A percentile compares a stretch with the other conserved stretches of the same genome.
Evolutionary conservation across 2,329 filamentous ascomycete genomes (phyloP).

Genomic region (Ophiostoma fasciatum): DNA sequence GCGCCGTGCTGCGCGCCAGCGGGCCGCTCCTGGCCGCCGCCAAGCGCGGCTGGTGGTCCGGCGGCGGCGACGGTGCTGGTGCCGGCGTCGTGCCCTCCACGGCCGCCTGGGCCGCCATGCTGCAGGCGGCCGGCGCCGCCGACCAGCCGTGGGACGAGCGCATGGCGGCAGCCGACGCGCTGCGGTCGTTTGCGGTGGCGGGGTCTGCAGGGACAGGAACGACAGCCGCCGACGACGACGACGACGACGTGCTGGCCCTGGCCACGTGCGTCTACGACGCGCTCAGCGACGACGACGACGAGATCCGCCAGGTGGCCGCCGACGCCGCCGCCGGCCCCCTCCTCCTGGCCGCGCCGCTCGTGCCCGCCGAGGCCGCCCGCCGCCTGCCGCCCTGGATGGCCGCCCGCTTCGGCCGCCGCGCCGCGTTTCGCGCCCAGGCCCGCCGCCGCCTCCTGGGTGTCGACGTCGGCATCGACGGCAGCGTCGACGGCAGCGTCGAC

Average conservation of each 20-base stretch:
- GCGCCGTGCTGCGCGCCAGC: constrained; percentile 33
- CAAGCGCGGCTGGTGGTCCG: background rate
- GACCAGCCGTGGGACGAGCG: constrained; percentile 51
- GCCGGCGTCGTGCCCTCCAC: constrained; percentile 11
- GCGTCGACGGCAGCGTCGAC: constrained; percentile 5
- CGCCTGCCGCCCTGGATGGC: constrained; percentile 30
- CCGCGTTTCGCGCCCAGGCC: constrained; percentile 25
- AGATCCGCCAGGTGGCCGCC: constrained; percentile 56
- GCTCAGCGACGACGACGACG: constrained; percentile 83
- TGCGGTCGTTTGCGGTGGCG: constrained; percentile 33
- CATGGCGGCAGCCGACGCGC: constrained; percentile 40
- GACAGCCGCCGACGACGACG: no score
- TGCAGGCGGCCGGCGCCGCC: constrained; percentile 31
- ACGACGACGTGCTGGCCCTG: constrained; percentile 31
- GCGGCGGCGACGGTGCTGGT: no score
- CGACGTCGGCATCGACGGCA: constrained; percentile 5
- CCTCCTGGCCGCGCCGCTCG: constrained; percentile 28
- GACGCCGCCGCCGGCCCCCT: constrained; percentile 32
- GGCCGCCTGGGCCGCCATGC: constrained; percentile 32
- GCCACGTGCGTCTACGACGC: constrained; percentile 58
- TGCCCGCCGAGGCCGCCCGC: constrained; percentile 31
- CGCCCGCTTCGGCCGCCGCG: constrained; percentile 18
- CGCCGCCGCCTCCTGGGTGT: constrained; percentile 28
- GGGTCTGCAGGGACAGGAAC: no score
- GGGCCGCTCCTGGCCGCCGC: constrained; percentile 28